Evolutionary conservation across 371 early-diverging fungal species (phyloP).

Genomic region (Thermomucor indicae-seudaticae): DNA sequence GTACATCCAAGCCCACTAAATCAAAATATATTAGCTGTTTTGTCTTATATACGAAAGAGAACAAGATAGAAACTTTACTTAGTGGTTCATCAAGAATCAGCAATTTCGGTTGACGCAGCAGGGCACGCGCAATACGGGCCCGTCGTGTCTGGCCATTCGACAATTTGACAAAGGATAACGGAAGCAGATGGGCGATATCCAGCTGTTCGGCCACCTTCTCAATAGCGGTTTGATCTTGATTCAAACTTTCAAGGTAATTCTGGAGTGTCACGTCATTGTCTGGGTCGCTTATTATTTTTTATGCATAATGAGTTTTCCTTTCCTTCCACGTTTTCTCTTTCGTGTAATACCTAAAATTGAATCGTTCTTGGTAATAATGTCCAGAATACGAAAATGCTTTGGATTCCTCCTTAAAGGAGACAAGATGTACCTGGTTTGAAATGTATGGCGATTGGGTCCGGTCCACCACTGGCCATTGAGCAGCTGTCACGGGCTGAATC

Average conservation of each 20-base stretch:
- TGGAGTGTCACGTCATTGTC: constrained; percentile 38
- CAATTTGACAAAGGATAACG: constrained; percentile 47
- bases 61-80: constrained; percentile 26
- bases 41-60: not conserved
- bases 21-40: not conserved
- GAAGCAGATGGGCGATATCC: constrained; percentile 27
- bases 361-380: constrained; percentile 56
- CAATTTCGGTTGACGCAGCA: constrained; percentile 33
- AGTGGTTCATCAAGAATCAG: constrained; percentile 58
- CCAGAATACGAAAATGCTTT: constrained; percentile 38
- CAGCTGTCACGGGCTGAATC: constrained; percentile 27
- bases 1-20: constrained; percentile 60
- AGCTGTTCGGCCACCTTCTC: constrained; percentile 23
- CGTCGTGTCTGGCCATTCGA: constrained; percentile 60
- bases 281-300: constrained; percentile 29
- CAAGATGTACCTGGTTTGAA: constrained; percentile 38
- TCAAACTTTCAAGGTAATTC: constrained; percentile 13
- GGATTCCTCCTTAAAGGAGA: constrained; percentile 50
- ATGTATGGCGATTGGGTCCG: constrained; percentile 19
- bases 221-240: constrained; percentile 8
- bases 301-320: not conserved
- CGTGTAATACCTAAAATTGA: constrained; percentile 40
- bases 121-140: constrained; percentile 46
- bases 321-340: too few species aligned
- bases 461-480: constrained; percentile 33